Evolutionary conservation across 2,329 filamentous ascomycete species (phyloP).

Genomic region (Alternaria incomplexa): DNA sequence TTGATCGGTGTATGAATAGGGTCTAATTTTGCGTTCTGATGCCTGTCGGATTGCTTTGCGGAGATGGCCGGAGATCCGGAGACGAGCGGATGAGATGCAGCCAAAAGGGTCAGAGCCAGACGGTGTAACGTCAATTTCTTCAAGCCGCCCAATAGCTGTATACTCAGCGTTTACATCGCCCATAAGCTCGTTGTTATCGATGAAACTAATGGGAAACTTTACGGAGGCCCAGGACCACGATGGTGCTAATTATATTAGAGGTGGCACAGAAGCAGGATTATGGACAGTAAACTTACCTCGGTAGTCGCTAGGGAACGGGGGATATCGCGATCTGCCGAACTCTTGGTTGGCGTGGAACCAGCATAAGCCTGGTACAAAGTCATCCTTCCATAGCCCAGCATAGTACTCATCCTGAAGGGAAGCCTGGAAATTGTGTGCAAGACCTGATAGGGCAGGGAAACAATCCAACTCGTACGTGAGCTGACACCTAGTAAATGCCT

Average conservation of each 20-base stretch:
- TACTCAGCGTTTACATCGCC: too few species aligned
- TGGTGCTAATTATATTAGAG: rapidly evolving
- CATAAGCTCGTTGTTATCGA: neutral
- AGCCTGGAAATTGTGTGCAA: neutral
- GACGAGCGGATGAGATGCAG: neutral
- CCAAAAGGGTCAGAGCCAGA: neutral
- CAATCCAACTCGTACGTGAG: neutral
- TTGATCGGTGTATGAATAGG: too few species aligned
- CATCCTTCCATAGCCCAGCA: neutral
- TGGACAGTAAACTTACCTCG: neutral
- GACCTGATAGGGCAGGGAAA: neutral
- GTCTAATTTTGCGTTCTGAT: neutral
- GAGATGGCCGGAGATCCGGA: neutral
- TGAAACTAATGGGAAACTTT: neutral
- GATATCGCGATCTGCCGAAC: rapidly evolving
- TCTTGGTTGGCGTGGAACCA: neutral
- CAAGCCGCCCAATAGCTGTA: neutral
- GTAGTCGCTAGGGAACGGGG: neutral
- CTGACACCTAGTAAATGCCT: neutral
- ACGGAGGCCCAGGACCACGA: neutral
- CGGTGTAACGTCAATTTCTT: neutral
- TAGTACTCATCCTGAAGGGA: neutral
- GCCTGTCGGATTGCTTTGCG: neutral
- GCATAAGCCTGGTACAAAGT: neutral
- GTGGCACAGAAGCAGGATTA: neutral